Evolutionary conservation across 2,329 filamentous ascomycete genomes (phyloP).

Genomic region (Calonectria pteridis): DNA sequence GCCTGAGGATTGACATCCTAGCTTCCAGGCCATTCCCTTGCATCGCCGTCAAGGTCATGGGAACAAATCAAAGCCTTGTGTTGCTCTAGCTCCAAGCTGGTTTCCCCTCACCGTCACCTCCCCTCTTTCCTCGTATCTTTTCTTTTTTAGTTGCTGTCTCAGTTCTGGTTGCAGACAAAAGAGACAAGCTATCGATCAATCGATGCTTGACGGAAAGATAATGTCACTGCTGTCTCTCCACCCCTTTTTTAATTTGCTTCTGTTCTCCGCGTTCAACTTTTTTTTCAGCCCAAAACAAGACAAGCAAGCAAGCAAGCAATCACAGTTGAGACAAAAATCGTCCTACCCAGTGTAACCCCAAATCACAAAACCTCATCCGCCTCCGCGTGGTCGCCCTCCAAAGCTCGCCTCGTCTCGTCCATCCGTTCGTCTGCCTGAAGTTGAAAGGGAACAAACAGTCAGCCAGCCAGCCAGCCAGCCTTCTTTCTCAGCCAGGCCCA

Average conservation of each 20-base stretch:
- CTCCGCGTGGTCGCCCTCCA: background rate
- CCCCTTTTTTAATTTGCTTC: background rate
- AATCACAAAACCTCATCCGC: background rate
- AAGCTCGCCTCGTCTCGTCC: background rate
- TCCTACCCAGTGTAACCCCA: background rate
- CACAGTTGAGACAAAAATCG: background rate
- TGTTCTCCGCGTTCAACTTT: background rate
- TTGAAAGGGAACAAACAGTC: background rate
- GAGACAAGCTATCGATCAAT: background rate
- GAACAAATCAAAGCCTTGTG: conserved; percentile 2
- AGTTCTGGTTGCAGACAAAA: background rate
- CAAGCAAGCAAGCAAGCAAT: too few relatives aligned
- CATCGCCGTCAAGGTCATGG: conserved; percentile 31
- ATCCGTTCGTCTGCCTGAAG: background rate
- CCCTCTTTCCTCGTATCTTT: background rate
- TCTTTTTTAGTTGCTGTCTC: background rate
- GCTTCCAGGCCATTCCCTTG: conserved; percentile 24
- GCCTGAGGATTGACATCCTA: conserved; percentile 25
- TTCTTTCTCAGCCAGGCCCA: background rate
- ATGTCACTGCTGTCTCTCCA: conserved; percentile 2
- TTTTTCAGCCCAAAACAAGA: background rate
- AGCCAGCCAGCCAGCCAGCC: background rate
- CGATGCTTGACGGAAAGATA: background rate
- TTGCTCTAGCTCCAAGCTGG: background rate
- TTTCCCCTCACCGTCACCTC: conserved; percentile 1